Conservation (phyloP, 1,284 basidiomycete genomes). For the Athelia psychrophila region DNA sequence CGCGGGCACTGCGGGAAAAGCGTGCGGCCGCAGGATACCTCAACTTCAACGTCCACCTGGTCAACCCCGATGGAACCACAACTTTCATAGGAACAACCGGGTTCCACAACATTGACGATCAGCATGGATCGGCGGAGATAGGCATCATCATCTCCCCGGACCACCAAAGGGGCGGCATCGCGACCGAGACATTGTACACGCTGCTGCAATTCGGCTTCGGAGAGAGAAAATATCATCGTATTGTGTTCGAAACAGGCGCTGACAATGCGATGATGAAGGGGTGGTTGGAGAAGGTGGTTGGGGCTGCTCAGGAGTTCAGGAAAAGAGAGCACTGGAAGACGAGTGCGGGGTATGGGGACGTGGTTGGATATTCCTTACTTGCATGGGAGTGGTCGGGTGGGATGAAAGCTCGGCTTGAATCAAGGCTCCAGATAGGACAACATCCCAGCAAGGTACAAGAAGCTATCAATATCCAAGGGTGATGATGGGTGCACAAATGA, state of each 20-base stretch:
- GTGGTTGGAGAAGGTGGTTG: conserved; percentile 4
- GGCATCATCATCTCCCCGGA: not conserved
- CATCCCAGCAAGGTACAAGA: no score
- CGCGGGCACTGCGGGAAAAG: not conserved
- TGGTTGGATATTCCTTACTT: conserved; percentile 37
- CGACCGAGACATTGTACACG: not conserved
- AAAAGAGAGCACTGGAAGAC: conserved; percentile 36
- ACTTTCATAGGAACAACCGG: not conserved
- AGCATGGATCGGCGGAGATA: not conserved
- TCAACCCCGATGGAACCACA: not conserved
- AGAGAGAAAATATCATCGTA: not conserved
- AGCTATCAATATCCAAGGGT: no score
- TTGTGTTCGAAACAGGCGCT: not conserved
- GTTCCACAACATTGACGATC: not conserved
- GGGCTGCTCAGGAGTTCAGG: conserved; percentile 23
- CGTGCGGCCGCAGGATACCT: not conserved
- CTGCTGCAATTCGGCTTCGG: not conserved
- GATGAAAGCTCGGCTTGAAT: conserved; percentile 22
- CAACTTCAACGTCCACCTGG: not conserved
- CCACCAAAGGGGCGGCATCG: not conserved
- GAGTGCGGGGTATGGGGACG: conserved; percentile 32
- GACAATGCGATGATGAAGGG: not conserved
- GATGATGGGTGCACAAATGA: no score
- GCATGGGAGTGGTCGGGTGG: conserved; percentile 36
- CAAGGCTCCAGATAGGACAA: conserved; percentile 5